A percentile compares a stretch with the other conserved stretches of the same genome.
phyloP scores from a whole-genome alignment of 805 yeast genomes.

The Candida tibetensis region DNA sequence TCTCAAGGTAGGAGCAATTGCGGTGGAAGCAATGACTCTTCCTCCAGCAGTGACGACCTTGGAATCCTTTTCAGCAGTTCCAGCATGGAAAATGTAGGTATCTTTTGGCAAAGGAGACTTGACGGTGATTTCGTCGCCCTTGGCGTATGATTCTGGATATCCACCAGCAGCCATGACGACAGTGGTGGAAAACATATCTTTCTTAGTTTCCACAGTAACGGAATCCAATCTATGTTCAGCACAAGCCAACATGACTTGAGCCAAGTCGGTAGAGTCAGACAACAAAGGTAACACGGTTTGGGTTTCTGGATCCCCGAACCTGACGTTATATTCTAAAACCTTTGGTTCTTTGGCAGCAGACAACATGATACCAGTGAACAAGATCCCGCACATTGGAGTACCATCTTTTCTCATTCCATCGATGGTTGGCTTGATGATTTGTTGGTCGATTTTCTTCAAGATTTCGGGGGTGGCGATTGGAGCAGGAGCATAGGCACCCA shows the following conservation, averaged over 20 bases:
- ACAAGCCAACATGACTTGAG: constrained; percentile 88
- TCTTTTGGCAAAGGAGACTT: constrained; percentile 45
- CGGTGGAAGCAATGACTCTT: constrained; percentile 93
- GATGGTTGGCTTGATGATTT: constrained; percentile 86
- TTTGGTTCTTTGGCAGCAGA: constrained; percentile 81
- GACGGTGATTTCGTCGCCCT: constrained; percentile 81
- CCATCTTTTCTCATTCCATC: constrained; percentile 97
- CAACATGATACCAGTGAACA: constrained; percentile 94
- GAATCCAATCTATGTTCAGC: constrained; percentile 93
- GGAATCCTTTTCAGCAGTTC: constrained; percentile 64
- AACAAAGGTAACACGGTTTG: constrained; percentile 92
- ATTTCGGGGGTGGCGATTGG: constrained; percentile 85
- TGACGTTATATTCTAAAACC: constrained; percentile 93
- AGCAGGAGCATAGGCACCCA: constrained; percentile 99
- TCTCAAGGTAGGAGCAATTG: constrained; percentile 70
- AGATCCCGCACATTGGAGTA: constrained; percentile 90
- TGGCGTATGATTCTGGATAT: constrained; percentile 82
- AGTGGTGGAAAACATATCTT: constrained; percentile 72
- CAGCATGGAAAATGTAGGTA: constrained; percentile 91
- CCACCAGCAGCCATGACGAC: constrained; percentile 98
- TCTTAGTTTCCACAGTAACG: constrained; percentile 54
- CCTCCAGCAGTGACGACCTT: constrained; percentile 87
- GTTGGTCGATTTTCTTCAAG: constrained; percentile 63
- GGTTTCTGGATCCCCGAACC: constrained; percentile 99
- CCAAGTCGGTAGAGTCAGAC: constrained; percentile 81